Percentiles rank a stretch among this genome's conserved stretches.
These are phyloP conservation scores for Astrephomene gubernaculifera DNA, from an alignment of 139 green algal species.

Conservation along the genomic window DNA sequence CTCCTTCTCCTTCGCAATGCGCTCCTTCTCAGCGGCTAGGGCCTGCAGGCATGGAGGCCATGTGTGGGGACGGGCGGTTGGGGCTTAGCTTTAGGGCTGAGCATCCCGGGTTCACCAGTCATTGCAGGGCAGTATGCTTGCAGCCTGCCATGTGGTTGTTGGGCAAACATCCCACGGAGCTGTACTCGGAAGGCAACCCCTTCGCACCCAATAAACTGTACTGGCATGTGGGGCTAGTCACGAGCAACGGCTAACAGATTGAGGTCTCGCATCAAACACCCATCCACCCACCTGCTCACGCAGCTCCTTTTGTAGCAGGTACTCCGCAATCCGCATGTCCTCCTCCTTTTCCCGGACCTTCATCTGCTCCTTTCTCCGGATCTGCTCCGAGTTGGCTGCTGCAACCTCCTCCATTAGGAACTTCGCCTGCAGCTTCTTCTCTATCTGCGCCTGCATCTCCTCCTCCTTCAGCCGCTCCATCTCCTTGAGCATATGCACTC, in stretches of 20 bases:
- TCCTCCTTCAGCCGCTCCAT: constrained; percentile 63
- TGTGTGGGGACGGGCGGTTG: too few species aligned
- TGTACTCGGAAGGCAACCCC: too few species aligned
- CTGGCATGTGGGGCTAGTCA: too few species aligned
- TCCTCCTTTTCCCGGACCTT: constrained; percentile 79
- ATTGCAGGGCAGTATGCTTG: too few species aligned
- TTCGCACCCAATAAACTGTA: too few species aligned
- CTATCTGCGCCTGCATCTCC: constrained; percentile 60
- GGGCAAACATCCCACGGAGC: too few species aligned
- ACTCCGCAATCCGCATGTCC: constrained; percentile 83
- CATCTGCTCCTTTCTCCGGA: constrained; percentile 79
- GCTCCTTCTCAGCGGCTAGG: constrained; percentile 76
- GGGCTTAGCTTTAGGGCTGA: too few species aligned
- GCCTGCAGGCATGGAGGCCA: constrained; percentile 51
- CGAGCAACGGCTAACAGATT: too few species aligned
- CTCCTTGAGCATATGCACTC: constrained; percentile 68
- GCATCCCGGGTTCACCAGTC: too few species aligned
- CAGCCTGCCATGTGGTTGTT: too few species aligned
- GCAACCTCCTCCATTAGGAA: constrained; percentile 77
- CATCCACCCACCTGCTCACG: constrained; percentile 77
- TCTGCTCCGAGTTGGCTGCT: constrained; percentile 79
- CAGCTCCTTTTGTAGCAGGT: constrained; percentile 79
- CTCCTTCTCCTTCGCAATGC: constrained; percentile 82
- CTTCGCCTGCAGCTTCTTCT: constrained; percentile 71
- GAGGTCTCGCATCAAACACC: too few species aligned